A percentile compares a stretch with the other conserved stretches of the same genome.
Evolutionary conservation across 179 eudicot genomes (phyloP).

Genomic region (Silene coronaria): DNA sequence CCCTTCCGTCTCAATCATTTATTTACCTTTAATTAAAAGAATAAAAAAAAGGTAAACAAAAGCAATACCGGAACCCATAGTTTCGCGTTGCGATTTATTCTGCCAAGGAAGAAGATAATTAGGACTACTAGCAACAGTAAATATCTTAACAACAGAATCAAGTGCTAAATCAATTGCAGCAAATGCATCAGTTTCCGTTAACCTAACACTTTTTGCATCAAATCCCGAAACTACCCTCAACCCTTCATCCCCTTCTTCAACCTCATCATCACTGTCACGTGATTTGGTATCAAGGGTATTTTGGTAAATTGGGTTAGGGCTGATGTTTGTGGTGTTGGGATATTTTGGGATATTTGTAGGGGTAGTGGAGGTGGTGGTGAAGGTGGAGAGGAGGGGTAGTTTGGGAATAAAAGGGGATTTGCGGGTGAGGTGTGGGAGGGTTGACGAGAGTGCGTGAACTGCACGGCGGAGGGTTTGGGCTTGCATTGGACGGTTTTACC

Average conservation of each 20-base stretch:
- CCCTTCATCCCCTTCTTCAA: slow-evolving; percentile 1
- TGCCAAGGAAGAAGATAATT: slow-evolving; percentile 90
- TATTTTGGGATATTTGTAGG: background rate
- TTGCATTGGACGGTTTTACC: slow-evolving; percentile 10
- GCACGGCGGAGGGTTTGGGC: slow-evolving; percentile 20
- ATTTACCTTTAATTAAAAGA: background rate
- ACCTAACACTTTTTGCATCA: slow-evolving; percentile 2
- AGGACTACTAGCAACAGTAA: slow-evolving; percentile 81
- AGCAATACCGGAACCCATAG: slow-evolving; percentile 69
- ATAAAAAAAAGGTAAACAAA: background rate
- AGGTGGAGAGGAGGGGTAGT: slow-evolving; percentile 6
- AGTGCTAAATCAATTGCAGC: slow-evolving; percentile 69
- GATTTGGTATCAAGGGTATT: background rate
- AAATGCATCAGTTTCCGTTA: slow-evolving; percentile 35
- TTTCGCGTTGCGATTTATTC: slow-evolving; percentile 84
- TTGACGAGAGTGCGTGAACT: slow-evolving; percentile 1
- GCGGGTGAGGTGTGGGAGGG: background rate
- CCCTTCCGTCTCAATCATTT: background rate
- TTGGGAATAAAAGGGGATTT: background rate
- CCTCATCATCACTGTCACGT: background rate
- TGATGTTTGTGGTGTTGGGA: background rate
- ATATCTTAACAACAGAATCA: slow-evolving; percentile 91
- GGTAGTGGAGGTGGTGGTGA: background rate
- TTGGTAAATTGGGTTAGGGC: background rate
- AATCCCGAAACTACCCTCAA: slow-evolving; percentile 5